Evolutionary conservation across 768 basidiomycete species (phyloP).

Genomic region (Chalciporus sphaerocephalus): DNA sequence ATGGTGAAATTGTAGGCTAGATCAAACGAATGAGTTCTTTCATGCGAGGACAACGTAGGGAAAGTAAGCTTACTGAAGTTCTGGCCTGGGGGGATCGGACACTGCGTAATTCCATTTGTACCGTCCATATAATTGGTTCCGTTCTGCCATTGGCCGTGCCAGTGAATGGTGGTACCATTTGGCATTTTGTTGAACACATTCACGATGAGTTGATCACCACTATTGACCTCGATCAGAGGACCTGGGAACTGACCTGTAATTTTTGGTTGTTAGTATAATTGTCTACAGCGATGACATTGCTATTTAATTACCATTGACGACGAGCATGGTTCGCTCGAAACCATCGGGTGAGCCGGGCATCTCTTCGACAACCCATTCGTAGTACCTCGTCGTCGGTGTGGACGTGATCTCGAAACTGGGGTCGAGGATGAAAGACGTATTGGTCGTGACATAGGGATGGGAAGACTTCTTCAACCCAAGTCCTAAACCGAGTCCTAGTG

Average conservation of each 20-base stretch:
- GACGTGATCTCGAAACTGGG: slow-evolving; percentile 23
- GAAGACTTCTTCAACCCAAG: slow-evolving; percentile 23
- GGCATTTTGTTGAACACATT: slow-evolving; percentile 32
- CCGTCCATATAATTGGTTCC: slow-evolving; percentile 49
- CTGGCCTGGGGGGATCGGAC: slow-evolving; percentile 49
- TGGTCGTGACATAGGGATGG: slow-evolving; percentile 17
- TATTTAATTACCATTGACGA: slow-evolving; percentile 39
- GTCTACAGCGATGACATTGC: not conserved
- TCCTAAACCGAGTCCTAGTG: slow-evolving; percentile 29
- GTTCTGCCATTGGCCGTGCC: slow-evolving; percentile 39
- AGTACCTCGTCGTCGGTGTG: slow-evolving; percentile 38
- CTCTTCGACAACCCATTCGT: slow-evolving; percentile 40
- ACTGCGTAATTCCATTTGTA: slow-evolving; percentile 44
- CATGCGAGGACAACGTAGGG: not conserved
- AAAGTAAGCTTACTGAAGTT: slow-evolving; percentile 30
- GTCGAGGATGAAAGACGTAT: slow-evolving; percentile 30
- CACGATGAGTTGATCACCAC: slow-evolving; percentile 33
- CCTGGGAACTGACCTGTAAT: slow-evolving; percentile 33
- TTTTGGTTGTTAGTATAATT: slow-evolving; percentile 6
- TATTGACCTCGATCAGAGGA: slow-evolving; percentile 33
- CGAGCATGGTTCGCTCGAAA: slow-evolving; percentile 39
- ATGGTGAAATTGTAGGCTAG: slow-evolving; percentile 39
- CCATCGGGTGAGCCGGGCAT: slow-evolving; percentile 41
- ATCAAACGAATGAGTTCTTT: not conserved
- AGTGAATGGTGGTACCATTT: slow-evolving; percentile 33